Evolutionary conservation across 1,284 basidiomycete genomes (phyloP), one percentile per base, ranked within the genome.

Genomic region (Cutaneotrichosporon cutaneum): DNA sequence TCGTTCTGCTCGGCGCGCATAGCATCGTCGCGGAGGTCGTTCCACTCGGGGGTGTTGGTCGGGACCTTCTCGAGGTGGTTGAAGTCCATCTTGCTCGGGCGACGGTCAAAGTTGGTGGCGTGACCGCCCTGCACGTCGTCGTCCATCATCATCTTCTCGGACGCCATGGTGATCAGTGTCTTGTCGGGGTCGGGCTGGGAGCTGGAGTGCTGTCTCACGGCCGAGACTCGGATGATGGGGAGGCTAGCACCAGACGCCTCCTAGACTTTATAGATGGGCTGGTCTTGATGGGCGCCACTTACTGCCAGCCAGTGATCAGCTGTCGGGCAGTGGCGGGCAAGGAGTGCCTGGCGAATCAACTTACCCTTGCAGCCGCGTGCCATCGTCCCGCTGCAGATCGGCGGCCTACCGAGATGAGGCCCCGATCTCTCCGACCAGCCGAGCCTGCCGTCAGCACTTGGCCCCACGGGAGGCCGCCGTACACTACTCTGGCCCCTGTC

Each of bases 1-100:
- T 67, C 62, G 13, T 33, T 44, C 51, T 62, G 58, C 56, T 67
- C 66, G 16, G 63, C 63, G 35, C 36, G 36, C 36, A 67, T 64
- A 32, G 66, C 66, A 9, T 67, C 66, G 45, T 44, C 54, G 36
- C 56, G 63, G 52, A 56, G 36, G 22, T 27, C 30, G 21, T 56
- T 24, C 39, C 26, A 30, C 3, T 55, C 42, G 6, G 39, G 39
- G 3, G 33, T 18, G 33, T 36, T 39, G 11, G 35, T 24, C 1
- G 22, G 0, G 14, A 54, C 22, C 54, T 55, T 55, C 27, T 55
- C 54, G 26, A 55, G 24, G 26, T 55, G 54, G 11, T 33, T 14
- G 32, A 53, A 18, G 21, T 53, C 52, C 18, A 30, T n/a, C 32
- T 53, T 51, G 13, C 39, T 42, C 6, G 16, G 39, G 18, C 39